Conservation (phyloP, 2,329 filamentous ascomycete genomes). For the Verticillium longisporum region DNA sequence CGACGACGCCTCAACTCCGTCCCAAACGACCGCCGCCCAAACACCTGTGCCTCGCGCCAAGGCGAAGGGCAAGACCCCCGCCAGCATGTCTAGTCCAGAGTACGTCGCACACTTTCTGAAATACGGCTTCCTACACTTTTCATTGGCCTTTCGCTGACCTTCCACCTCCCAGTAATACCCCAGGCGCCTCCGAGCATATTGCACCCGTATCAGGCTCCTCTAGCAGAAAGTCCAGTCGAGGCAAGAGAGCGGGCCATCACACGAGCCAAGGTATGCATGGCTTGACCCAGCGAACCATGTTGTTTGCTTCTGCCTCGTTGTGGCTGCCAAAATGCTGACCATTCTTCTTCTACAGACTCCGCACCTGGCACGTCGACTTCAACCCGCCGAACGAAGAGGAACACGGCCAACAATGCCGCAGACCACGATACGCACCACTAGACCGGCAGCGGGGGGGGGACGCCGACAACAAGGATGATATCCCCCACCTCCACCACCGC, state of each 20-base stretch:
- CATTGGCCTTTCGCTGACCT: neutral
- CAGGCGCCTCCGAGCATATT: constrained; percentile 52
- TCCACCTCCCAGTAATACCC: constrained; percentile 39
- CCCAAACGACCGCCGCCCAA: constrained; percentile 17
- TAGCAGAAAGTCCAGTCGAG: constrained; percentile 65
- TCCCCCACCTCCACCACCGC: constrained; percentile 36
- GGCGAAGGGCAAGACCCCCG: constrained; percentile 53
- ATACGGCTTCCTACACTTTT: neutral
- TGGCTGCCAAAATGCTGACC: neutral
- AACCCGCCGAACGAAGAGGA: constrained; percentile 46
- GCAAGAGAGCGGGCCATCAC: constrained; percentile 51
- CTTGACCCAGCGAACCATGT: constrained; percentile 2
- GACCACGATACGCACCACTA: constrained; percentile 64
- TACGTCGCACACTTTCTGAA: constrained; percentile 30
- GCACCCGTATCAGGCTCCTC: constrained; percentile 54
- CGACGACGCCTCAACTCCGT: constrained; percentile 32
- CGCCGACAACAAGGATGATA: constrained; percentile 32
- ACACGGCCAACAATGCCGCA: constrained; percentile 33
- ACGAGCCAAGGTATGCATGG: constrained; percentile 27
- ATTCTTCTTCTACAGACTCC: constrained; percentile 21
- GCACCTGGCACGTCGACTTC: constrained; percentile 28
- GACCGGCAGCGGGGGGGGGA: too few species aligned
- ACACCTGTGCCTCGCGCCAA: constrained; percentile 18
- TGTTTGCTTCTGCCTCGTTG: neutral
- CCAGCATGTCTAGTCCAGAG: constrained; percentile 69